phyloP scores from a whole-genome alignment of 176 grass and related monocot species.

The Avena insularis region DNA sequence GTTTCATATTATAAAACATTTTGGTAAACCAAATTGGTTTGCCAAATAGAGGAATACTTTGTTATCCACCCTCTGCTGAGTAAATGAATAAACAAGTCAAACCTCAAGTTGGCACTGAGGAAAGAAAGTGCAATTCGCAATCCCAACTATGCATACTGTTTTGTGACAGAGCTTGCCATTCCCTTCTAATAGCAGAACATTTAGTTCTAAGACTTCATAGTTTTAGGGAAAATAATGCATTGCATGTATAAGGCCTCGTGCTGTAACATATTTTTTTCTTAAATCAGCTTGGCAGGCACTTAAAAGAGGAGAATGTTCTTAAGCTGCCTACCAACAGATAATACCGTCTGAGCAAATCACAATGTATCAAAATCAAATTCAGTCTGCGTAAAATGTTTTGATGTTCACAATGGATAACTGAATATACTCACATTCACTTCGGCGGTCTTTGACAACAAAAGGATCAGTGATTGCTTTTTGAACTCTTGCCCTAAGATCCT shows the following conservation, averaged over 20 bases:
- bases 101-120: background rate
- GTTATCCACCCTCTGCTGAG: background rate
- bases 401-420: background rate
- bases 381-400: background rate
- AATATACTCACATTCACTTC: slow-evolving; percentile 31
- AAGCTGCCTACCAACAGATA: background rate
- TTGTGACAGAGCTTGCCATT: background rate
- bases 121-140: background rate
- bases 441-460: background rate
- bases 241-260: background rate
- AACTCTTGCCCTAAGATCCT: background rate
- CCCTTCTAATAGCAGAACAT: slow-evolving; percentile 14
- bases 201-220: background rate
- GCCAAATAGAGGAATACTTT: background rate
- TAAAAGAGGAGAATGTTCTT: background rate
- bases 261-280: slow-evolving; percentile 1
- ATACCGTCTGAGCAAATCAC: background rate
- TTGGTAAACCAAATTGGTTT: too few relatives aligned
- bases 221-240: background rate
- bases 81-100: background rate
- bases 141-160: background rate
- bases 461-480: slow-evolving; percentile 25
- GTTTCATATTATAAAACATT: too few relatives aligned
- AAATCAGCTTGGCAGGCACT: background rate
- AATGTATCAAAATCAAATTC: background rate